Percentiles rank a stretch among this genome's conserved stretches.
Conservation (phyloP, 495 filamentous ascomycete genomes). For the Podospora pseudoanserina region DNA sequence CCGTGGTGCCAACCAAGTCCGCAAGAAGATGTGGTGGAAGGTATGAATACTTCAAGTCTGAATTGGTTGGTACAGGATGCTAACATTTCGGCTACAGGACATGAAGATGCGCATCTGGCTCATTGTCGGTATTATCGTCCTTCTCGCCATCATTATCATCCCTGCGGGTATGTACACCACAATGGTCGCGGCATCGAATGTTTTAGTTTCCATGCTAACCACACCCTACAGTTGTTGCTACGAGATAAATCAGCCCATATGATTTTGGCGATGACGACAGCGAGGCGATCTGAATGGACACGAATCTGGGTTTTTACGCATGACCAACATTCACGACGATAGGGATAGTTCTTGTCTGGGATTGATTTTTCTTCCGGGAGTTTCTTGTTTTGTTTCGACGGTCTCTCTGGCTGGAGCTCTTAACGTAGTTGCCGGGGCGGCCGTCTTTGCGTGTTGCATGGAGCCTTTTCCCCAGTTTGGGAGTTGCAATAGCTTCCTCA, state of each 20-base stretch:
- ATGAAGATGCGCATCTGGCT: slow-evolving; percentile 99
- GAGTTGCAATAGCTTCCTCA: slow-evolving; percentile 19
- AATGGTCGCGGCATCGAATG: no score
- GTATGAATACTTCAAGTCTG: slow-evolving; percentile 17
- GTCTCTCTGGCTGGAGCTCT: slow-evolving; percentile 8
- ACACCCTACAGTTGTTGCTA: slow-evolving; percentile 31
- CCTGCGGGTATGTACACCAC: slow-evolving; percentile 62
- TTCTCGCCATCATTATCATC: slow-evolving; percentile 89
- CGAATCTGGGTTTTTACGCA: slow-evolving; percentile 35
- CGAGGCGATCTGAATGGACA: slow-evolving; percentile 20
- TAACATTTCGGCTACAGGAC: slow-evolving; percentile 47
- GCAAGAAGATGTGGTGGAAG: slow-evolving; percentile 81
- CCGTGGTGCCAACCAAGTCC: slow-evolving; percentile 87
- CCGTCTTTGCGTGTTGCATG: slow-evolving; percentile 24
- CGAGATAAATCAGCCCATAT: slow-evolving; percentile 19
- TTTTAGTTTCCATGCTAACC: slow-evolving; percentile 5
- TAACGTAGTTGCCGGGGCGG: slow-evolving; percentile 17
- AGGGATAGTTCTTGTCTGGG: slow-evolving; percentile 26
- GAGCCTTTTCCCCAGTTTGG: slow-evolving; percentile 14
- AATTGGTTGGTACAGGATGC: neutral
- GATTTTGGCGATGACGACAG: slow-evolving; percentile 24
- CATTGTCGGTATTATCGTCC: slow-evolving; percentile 78
- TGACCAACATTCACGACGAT: slow-evolving; percentile 27
- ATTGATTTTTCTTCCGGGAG: slow-evolving; percentile 30
- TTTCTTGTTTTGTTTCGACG: slow-evolving; percentile 31